Evolutionary conservation across 2,329 filamentous ascomycete species (phyloP), one percentile per base, ranked within the genome.

Genomic region (Aspergillus unguis): DNA sequence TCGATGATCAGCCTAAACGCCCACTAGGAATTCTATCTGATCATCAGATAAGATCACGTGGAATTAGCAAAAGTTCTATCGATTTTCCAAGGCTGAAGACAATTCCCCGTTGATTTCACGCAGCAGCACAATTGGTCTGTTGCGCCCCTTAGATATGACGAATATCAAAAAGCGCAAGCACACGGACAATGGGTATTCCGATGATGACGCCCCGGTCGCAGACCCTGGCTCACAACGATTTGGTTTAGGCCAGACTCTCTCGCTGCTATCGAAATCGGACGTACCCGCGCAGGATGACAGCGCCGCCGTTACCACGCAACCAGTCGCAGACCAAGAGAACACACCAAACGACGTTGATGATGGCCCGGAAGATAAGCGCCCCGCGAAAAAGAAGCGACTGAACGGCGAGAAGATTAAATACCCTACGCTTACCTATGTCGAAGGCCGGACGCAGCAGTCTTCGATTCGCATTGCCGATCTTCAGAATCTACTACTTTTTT

Each of bases 391-490:
- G 59, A 70, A 64, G 42, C 67, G 65, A 37, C 63, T 69, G 5
- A 70, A 73, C 44, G 71, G 71, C 2, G 69, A 73, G 38, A 77
- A 74, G 57, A 68, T 68, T 38, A 79, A 80, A 61, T 81, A 81
- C 56, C 80, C 80, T 2, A 70, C 74, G 26, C 75, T 85, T 42
- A 75, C 73, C 8, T 81, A 83, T 58, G 68, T 77, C 7, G 74
- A 80, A 52, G 76, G 80, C n/a, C 77, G 76, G 25, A 8, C 27
- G 11, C 66, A 84, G 37, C 76, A 83, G 55, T 75, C 75, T 9
- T 77, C 77, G 37, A 77, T 85, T 53, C 82, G 80, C 47, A 77
- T 85, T 49, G 71, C 75, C 44, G 82, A 85, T 59, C 65, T 86
- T 17, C 83, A 85, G 62, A 72, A 76, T 23, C 69, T 86, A 29